phyloP scores from a whole-genome alignment of 148 eudicot species.

The Chenopodium formosanum region DNA sequence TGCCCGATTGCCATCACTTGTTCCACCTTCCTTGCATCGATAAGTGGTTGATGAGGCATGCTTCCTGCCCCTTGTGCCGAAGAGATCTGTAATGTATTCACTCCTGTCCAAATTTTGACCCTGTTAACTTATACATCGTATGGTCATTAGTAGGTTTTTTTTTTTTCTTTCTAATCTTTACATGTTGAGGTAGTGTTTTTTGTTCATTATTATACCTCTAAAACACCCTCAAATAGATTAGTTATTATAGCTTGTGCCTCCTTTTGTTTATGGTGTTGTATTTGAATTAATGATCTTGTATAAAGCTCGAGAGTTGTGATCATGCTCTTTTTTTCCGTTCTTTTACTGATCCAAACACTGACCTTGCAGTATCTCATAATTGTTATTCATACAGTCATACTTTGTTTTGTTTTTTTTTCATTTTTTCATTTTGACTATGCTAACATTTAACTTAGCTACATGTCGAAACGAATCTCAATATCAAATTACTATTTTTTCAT shows the following conservation, averaged over 20 bases:
- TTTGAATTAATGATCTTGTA: constrained; percentile 28
- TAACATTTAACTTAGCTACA: too few relatives aligned
- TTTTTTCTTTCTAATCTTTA: neutral
- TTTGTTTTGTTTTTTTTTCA: too few relatives aligned
- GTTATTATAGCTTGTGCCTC: constrained; percentile 19
- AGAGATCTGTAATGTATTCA: constrained; percentile 61
- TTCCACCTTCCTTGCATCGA: constrained; percentile 98
- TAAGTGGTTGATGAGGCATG: constrained; percentile 88
- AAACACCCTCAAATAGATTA: constrained; percentile 31
- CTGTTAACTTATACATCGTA: neutral
- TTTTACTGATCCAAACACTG: neutral
- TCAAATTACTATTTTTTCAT: too few relatives aligned
- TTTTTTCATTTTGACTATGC: too few relatives aligned
- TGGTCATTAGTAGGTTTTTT: neutral
- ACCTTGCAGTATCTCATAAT: neutral
- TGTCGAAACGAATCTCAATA: too few relatives aligned
- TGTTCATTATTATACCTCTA: constrained; percentile 28
- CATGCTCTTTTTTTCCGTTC: constrained; percentile 10
- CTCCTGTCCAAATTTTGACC: constrained; percentile 46
- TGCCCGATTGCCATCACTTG: constrained; percentile 91
- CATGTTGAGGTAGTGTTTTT: constrained; percentile 22
- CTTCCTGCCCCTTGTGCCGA: constrained; percentile 94
- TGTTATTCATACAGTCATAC: neutral
- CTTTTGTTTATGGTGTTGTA: constrained; percentile 19
- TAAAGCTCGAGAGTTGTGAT: constrained; percentile 22